phyloP scores from a whole-genome alignment of 768 basidiomycete species.

The Mrakia blollopis region DNA sequence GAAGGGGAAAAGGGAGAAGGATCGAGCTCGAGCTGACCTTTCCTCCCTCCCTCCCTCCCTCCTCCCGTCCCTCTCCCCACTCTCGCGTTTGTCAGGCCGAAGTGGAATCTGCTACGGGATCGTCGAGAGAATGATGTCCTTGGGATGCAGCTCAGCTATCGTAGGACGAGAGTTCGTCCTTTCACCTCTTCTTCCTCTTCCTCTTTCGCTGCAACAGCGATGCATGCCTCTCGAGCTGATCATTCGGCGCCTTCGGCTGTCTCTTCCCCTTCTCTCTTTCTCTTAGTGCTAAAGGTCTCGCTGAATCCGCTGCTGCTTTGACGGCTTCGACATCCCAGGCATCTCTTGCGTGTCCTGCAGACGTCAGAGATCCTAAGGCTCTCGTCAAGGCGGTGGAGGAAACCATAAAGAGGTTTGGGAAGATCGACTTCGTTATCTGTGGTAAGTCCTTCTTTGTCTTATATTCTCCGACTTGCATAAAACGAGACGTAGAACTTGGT shows the following conservation, averaged over 20 bases:
- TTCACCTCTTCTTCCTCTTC: background rate
- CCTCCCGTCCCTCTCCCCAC: background rate
- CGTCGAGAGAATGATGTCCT: conserved; percentile 71
- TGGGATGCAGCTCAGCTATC: conserved; percentile 71
- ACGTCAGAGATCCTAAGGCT: conserved; percentile 72
- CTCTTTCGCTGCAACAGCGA: too few relatives aligned
- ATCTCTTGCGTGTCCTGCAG: conserved; percentile 70
- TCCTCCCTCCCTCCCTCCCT: background rate
- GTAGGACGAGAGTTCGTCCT: conserved; percentile 73
- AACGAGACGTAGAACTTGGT: too few relatives aligned
- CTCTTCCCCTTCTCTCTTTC: background rate
- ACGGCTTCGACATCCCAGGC: conserved; percentile 60
- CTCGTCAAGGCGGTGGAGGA: conserved; percentile 69
- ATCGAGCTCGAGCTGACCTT: background rate
- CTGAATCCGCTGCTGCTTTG: conserved; percentile 64
- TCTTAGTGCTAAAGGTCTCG: conserved; percentile 64
- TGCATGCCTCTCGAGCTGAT: background rate
- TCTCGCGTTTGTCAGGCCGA: conserved; percentile 36
- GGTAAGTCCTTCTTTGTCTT: conserved; percentile 49
- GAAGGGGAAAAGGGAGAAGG: background rate
- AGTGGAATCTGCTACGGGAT: conserved; percentile 89
- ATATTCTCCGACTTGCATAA: background rate
- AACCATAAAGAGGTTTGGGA: conserved; percentile 70
- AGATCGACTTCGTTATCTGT: conserved; percentile 91
- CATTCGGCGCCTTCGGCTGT: too few relatives aligned